Evolutionary conservation across 83 land plant species (phyloP).

Genomic region (Thuja plicata): DNA sequence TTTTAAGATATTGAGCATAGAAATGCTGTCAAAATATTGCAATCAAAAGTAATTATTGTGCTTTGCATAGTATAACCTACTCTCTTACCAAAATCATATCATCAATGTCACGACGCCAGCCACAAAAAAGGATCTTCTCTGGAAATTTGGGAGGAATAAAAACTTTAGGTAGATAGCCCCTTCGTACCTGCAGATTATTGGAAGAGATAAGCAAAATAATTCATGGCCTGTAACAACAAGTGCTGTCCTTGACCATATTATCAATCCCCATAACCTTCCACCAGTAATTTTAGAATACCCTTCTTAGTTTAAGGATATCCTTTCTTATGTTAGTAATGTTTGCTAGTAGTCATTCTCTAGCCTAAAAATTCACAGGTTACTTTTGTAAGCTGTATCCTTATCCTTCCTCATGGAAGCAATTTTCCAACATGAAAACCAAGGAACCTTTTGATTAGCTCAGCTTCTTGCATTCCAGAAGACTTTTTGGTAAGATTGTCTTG

Average conservation of each 20-base stretch:
- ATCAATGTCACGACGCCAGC: constrained; percentile 87
- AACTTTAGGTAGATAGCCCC: constrained; percentile 23
- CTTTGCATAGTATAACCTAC: neutral
- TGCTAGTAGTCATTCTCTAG: neutral
- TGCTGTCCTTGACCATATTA: neutral
- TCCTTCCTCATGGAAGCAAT: neutral
- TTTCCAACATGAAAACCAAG: neutral
- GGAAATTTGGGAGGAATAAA: constrained; percentile 48
- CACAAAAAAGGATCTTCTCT: constrained; percentile 77
- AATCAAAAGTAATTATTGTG: neutral
- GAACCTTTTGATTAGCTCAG: neutral
- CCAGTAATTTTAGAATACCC: too few relatives aligned
- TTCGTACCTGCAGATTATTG: constrained; percentile 34
- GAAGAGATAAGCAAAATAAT: neutral
- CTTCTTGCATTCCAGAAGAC: neutral
- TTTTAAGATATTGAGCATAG: neutral
- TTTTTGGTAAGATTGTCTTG: neutral
- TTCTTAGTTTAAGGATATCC: neutral
- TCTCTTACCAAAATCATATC: constrained; percentile 66
- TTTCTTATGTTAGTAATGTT: neutral
- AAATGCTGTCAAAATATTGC: neutral
- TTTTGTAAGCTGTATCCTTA: neutral
- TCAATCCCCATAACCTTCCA: neutral
- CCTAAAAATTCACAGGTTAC: neutral
- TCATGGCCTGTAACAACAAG: neutral